Conservation (phyloP, 2,329 filamentous ascomycete genomes). For the Akanthomyces lecanii region DNA sequence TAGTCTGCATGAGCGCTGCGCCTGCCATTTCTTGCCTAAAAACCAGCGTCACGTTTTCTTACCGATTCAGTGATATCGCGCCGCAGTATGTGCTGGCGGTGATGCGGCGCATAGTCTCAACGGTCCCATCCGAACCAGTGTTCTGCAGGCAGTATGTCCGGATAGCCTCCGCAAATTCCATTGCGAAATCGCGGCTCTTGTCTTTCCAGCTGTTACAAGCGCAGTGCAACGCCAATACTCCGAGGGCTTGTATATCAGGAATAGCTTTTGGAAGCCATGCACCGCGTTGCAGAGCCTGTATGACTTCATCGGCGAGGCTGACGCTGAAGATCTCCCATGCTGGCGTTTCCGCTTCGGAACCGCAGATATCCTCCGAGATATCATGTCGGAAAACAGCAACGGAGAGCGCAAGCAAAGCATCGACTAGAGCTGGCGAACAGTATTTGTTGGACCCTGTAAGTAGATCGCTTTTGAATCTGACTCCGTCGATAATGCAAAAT, state of each 20-base stretch:
- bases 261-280: neutral
- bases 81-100: slow-evolving; percentile 6
- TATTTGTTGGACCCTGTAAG: neutral
- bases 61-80: slow-evolving; percentile 9
- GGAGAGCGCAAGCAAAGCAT: slow-evolving; percentile 4
- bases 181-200: neutral
- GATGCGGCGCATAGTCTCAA: neutral
- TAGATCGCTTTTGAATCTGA: neutral
- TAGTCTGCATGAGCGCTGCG: neutral
- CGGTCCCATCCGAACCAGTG: too few relatives aligned
- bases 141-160: neutral
- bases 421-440: neutral
- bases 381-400: slow-evolving; percentile 5
- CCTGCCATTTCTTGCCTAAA: too few relatives aligned
- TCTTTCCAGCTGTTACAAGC: neutral
- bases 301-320: neutral
- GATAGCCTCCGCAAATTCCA: slow-evolving; percentile 5
- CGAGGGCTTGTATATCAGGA: slow-evolving; percentile 3
- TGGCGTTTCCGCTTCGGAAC: neutral
- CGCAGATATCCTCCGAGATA: neutral
- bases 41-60: neutral
- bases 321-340: neutral
- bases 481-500: slow-evolving; percentile 1
- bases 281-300: neutral
- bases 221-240: slow-evolving; percentile 4